Evolutionary conservation across 305 asterid genomes (phyloP).

Genomic region (Fraxinus baroniana): DNA sequence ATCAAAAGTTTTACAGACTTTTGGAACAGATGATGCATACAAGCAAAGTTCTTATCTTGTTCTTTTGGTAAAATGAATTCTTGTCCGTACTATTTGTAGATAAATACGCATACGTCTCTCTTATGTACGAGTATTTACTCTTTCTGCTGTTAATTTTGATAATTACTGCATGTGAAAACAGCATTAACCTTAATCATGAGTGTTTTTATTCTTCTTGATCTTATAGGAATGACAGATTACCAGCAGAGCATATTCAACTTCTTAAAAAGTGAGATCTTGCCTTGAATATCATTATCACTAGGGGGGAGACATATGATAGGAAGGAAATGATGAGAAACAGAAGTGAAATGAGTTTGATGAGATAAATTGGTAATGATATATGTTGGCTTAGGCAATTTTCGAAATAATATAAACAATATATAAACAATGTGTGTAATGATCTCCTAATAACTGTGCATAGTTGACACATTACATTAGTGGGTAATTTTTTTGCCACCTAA

Average conservation of each 20-base stretch:
- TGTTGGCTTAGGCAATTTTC: not conserved
- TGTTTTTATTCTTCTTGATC: not conserved
- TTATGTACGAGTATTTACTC: not conserved
- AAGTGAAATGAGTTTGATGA: not conserved
- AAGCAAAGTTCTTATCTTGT: constrained; percentile 21
- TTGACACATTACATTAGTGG: not conserved
- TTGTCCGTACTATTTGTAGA: not conserved
- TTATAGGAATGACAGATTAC: not conserved
- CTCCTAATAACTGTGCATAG: not conserved
- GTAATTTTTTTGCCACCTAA: not conserved
- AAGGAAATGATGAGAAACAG: not conserved
- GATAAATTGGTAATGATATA: not conserved
- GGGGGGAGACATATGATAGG: not conserved
- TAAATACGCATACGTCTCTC: not conserved
- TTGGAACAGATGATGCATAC: constrained; percentile 42
- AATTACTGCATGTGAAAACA: constrained; percentile 7
- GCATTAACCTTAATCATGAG: constrained; percentile 13
- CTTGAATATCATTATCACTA: not conserved
- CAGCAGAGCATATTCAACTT: not conserved
- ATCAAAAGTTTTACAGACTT: constrained; percentile 20
- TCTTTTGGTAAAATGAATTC: constrained; percentile 8
- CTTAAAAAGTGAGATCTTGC: not conserved
- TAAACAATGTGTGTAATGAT: not conserved
- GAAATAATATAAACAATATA: not conserved
- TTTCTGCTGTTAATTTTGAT: constrained; percentile 8